These are phyloP conservation scores for Williopsis jadinii DNA, from an alignment of 1,139 yeast genomes.

Conservation along the genomic window DNA sequence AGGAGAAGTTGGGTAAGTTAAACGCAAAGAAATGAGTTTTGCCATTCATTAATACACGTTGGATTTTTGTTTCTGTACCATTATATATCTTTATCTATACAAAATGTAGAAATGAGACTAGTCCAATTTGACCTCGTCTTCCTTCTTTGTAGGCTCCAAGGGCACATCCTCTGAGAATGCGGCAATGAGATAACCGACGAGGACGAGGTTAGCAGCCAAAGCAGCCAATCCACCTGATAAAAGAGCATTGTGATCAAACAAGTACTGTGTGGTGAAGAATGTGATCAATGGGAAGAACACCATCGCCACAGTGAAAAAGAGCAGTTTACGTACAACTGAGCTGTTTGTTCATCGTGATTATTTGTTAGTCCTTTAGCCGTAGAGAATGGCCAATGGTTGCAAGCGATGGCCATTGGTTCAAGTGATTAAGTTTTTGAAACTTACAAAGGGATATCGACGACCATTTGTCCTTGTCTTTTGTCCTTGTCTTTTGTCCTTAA, in stretches of 20 bases:
- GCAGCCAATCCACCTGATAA: conserved; percentile 91
- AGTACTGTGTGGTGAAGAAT: conserved; percentile 59
- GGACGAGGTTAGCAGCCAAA: conserved; percentile 74
- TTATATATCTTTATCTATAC: not conserved
- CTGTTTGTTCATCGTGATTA: conserved; percentile 8
- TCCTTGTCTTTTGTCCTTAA: not conserved
- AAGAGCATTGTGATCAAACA: conserved; percentile 46
- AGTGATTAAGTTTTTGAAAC: conserved; percentile 21
- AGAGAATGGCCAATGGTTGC: not conserved
- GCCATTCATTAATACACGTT: no score
- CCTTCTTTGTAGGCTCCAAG: conserved; percentile 24
- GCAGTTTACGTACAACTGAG: conserved; percentile 49
- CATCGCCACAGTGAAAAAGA: conserved; percentile 88
- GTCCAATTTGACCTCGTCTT: conserved; percentile 28
- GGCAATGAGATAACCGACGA: conserved; percentile 76
- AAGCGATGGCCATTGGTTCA: no score
- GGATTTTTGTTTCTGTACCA: no score
- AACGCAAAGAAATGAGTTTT: not conserved
- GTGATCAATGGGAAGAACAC: conserved; percentile 66
- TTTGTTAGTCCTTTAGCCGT: not conserved
- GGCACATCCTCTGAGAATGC: conserved; percentile 80
- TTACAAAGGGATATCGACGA: conserved; percentile 57
- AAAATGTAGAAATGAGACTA: not conserved
- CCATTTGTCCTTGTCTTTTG: conserved; percentile 28
- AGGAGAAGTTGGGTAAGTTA: conserved; percentile 42